Evolutionary conservation across 2,329 filamentous ascomycete species (phyloP), one percentile per base, ranked within the genome.

Genomic region (Diaporthe sp.): DNA sequence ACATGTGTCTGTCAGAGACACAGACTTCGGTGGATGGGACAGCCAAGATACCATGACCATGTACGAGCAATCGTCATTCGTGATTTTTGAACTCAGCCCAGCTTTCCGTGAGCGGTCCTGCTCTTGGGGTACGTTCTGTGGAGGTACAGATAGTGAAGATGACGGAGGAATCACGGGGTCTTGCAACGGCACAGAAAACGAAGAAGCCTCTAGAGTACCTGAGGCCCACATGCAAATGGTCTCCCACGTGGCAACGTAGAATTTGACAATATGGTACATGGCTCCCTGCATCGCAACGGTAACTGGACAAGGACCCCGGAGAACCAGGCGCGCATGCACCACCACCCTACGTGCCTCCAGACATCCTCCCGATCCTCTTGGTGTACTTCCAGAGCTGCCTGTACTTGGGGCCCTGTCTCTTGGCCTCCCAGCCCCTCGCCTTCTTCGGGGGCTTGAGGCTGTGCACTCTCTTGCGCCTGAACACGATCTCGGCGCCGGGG

Each of bases 401-500:
- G 85, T 90, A 93, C 88, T 92, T 92, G 82, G 88, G 87, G 77
- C 89, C 88, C 80, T 91, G 87, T 79, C 89, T 86, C 87, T 90
- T 92, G 79, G 90, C 91, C 78, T 93, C 91, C 91, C 91, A 93
- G 76, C 91, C 91, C 75, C 89, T 88, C 10, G 88, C 83, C 86
- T 89, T 91, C 84, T 88, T 87, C 58, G 89, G 89, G 56, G 85
- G 85, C 86, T 92, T 92, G 79, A 92, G 84, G 78, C 89, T 90
- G 85, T 94, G 90, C 75, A 96, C 89, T 80, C 92, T 94, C 85
- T 93, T 93, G 81, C 92, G 91, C 86, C 94, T 94, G 84, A 97
- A 94, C 86, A 98, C 94, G 77, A 98, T 82, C 80, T 97, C 93
- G 74, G 92, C 92, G 63, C 95, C 95, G 37, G 91, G 89, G 76